Evolutionary conservation across 495 filamentous ascomycete genomes (phyloP), one percentile per base, ranked within the genome.

Genomic region (Hypoxylon perforatum): DNA sequence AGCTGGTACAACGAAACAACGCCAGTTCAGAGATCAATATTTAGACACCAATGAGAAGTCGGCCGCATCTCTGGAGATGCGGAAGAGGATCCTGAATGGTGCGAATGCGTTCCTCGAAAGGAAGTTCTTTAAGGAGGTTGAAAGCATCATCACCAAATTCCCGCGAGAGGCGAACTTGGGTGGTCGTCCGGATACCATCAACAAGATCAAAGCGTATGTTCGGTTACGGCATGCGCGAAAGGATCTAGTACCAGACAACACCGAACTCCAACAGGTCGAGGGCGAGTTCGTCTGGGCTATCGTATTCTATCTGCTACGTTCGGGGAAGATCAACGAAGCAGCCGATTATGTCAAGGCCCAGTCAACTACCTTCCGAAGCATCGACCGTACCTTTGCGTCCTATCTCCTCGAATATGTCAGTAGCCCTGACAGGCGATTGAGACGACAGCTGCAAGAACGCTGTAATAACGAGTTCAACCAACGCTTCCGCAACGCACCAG

Each of bases 161-260:
- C 93, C 94, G 4, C 85, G 88, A 48, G 93, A 97, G 73, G 96
- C 95, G 9, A 92, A 91, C 70, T 80, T 97, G 54, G 95, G 95
- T 33, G 95, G 95, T 60, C 86, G 92, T 35, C 95, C 95, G 0
- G 91, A 92, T 45, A 87, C 90, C 1, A 81, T 92, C 63, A 95
- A 93, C 81, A 96, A 95, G 78, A 88, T 97, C 72, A 90, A 92
- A 59, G 95, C 92, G 1, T 99, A 93, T 71, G 90, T 98, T 73
- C 87, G 92, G 49, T 83, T 97, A 57, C 87, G 89, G 47, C 82
- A 87, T 23, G 80, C 86, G 3, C 85, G 90, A 45, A 95, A 92
- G 78, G 91, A 94, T 66, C 86, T 97, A 22, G 89, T 86, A 1
- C 85, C 87, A 0, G 93, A 97, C 72, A 87, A 86, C 60, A 82